These are phyloP conservation scores for Malassezia globosa DNA, from an alignment of 1,284 basidiomycete genomes.

Conservation along the genomic window DNA sequence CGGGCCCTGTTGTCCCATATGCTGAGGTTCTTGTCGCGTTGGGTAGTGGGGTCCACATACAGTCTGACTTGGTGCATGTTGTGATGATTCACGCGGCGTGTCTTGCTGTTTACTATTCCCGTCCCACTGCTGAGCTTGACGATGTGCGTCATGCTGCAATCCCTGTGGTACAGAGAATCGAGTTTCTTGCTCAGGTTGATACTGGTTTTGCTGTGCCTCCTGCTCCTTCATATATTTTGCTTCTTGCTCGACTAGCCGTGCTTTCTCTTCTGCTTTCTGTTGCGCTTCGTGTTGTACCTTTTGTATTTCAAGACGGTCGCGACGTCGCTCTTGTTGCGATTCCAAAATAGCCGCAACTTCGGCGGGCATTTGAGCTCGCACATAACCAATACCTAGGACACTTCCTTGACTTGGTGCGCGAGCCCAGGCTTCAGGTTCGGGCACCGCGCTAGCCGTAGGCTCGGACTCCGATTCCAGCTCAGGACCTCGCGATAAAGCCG, in stretches of 20 bases:
- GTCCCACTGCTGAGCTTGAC: no score
- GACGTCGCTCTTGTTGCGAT: slow-evolving; percentile 68
- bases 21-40: no score
- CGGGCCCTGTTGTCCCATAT: no score
- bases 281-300: slow-evolving; percentile 63
- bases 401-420: slow-evolving; percentile 21
- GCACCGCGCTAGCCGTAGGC: slow-evolving; percentile 9
- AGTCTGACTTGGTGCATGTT: no score
- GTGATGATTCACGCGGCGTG: not conserved
- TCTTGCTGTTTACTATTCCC: no score
- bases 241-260: no score
- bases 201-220: no score
- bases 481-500: not conserved
- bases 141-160: no score
- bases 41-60: no score
- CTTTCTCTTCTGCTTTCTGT: not conserved
- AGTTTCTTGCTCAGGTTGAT: no score
- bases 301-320: no score
- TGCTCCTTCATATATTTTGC: no score
- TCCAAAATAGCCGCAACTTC: slow-evolving; percentile 6
- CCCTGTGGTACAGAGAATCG: not conserved
- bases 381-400: slow-evolving; percentile 33
- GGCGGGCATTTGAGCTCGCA: slow-evolving; percentile 20
- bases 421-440: slow-evolving; percentile 17
- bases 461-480: not conserved